Evolutionary conservation across 306 rosid species (phyloP), one percentile per base, ranked within the genome.

Genomic region (Lathyrus oleraceus): DNA sequence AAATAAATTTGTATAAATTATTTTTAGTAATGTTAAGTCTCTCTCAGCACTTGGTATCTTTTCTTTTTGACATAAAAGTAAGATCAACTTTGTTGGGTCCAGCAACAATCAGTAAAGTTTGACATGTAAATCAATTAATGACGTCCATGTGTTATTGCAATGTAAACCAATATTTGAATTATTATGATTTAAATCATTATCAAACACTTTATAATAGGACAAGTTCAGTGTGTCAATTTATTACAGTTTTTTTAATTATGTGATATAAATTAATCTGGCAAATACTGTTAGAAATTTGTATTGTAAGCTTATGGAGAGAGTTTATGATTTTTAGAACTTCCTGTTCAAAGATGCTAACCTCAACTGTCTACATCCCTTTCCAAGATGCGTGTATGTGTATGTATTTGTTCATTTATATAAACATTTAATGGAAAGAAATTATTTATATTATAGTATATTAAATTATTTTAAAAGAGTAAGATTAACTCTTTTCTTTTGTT

Each of bases 161-260:
- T 42, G 44, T 38, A 74, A 36, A 49, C 25, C 13, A 56, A 39
- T 74, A 54, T 54, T 54, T 54, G 16, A 8, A 23, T 57, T 57
- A 57, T 57, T 28, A 7, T 14, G 5, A 28, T 14, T 67, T 39
- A 75, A 77, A 79, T 86, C 91, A 79, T 82, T 61, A 1, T 83
- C 85, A 61, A 60, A 69, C 79, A 53, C 83, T 71, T 81, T 79
- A 64, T 62, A 77, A 77, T 67, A 69, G 68, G 87, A 79, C 83
- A 78, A 63, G 25, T 44, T 69, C 53, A 54, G 35, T 56, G 15
- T 40, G 80, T 89, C 85, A 56, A 66, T 79, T 71, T 82, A 71
- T 72, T 67, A 35, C 45, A 8, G 85, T 67, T 6, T 70, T n/a
- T n/a, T 17, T 79, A 81, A 10, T 54, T 78, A 85, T 67, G 7